Conservation (phyloP, 768 basidiomycete genomes). For the Pleurotus djamor region DNA sequence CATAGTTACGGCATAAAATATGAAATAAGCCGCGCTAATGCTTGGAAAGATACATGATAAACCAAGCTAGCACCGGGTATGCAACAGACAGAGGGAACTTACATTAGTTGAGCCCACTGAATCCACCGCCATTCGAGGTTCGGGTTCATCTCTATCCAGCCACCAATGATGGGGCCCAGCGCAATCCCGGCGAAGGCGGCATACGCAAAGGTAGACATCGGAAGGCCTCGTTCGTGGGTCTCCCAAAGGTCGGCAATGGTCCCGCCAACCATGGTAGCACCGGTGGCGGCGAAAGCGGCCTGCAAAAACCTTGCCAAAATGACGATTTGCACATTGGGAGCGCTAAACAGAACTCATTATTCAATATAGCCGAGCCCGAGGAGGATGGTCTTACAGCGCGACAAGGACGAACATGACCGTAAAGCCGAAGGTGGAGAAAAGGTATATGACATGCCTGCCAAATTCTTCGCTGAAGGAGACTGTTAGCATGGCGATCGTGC, state of each 20-base stretch:
- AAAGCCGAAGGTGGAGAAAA: conserved; percentile 48
- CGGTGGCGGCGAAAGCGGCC: conserved; percentile 68
- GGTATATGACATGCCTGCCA: conserved; percentile 60
- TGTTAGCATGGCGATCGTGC: conserved; percentile 58
- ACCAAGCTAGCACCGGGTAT: not conserved
- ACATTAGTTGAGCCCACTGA: conserved; percentile 78
- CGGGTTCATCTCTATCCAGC: conserved; percentile 65
- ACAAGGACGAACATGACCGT: conserved; percentile 48
- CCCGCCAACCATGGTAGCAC: conserved; percentile 74
- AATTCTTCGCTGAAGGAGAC: conserved; percentile 76
- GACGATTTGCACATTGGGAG: conserved; percentile 59
- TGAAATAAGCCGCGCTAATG: conserved; percentile 37
- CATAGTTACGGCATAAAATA: conserved; percentile 53
- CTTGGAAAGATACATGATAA: not conserved
- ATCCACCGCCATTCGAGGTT: conserved; percentile 79
- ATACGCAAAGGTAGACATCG: conserved; percentile 73
- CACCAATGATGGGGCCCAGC: conserved; percentile 60
- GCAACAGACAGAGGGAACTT: conserved; percentile 13
- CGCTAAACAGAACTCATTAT: conserved; percentile 19
- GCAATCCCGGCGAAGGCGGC: conserved; percentile 60
- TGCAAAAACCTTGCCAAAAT: conserved; percentile 63
- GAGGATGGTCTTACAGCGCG: conserved; percentile 30
- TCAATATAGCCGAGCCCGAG: not conserved
- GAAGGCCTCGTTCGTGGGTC: conserved; percentile 68
- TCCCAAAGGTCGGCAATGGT: conserved; percentile 71